A percentile compares a stretch with the other conserved stretches of the same genome.
These are phyloP conservation scores for Fusarium sp. DNA, from an alignment of 2,329 filamentous ascomycete genomes.

Conservation along the genomic window DNA sequence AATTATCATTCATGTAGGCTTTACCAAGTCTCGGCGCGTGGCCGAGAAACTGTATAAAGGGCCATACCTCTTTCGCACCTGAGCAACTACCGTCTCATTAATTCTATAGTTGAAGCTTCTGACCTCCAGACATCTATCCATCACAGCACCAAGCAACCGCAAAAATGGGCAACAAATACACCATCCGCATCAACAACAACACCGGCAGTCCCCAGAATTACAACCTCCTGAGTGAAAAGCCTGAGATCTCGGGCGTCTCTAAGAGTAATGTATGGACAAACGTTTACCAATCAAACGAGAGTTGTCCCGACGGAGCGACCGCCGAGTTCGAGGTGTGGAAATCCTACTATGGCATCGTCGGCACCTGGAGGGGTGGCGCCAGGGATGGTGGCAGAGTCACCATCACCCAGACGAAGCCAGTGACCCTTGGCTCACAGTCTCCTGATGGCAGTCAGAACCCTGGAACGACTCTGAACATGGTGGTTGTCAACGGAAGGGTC, in stretches of 20 bases:
- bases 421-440: not conserved
- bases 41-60: not conserved
- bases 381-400: not conserved
- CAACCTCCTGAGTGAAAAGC: not conserved
- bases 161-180: not conserved
- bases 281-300: not conserved
- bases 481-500: not conserved
- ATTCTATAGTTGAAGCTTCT: not conserved
- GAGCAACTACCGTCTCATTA: not conserved
- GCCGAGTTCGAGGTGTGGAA: not conserved
- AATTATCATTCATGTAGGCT: not conserved
- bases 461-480: not conserved
- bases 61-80: not conserved
- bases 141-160: not conserved
- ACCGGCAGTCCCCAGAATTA: not conserved
- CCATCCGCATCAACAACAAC: not conserved
- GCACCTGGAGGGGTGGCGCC: not conserved
- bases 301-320: not conserved
- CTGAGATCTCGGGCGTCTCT: not conserved
- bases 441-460: not conserved
- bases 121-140: no score
- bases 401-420: fast-evolving
- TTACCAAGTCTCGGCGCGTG: not conserved
- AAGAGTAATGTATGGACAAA: not conserved
- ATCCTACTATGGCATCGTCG: not conserved